Conservation (phyloP, 208 protist genomes). For the Wallacemonas sp. region DNA sequence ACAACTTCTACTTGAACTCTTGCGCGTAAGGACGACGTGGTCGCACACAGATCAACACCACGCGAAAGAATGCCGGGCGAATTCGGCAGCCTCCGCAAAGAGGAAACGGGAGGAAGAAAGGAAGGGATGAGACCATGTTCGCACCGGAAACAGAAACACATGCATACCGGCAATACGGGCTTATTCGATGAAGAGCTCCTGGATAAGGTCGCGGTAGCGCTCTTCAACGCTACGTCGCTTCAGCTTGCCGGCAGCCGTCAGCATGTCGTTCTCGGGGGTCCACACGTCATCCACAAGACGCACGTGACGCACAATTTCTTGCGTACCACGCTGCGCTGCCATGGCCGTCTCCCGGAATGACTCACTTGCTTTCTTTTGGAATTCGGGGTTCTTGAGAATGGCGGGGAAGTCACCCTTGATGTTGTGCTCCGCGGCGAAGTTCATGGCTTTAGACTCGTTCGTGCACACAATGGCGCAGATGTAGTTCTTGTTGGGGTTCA, state of each 20-base stretch:
- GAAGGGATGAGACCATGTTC: neutral
- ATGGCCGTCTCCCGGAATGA: slow-evolving; percentile 36
- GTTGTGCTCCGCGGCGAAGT: slow-evolving; percentile 27
- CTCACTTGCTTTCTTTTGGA: no score
- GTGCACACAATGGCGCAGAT: slow-evolving; percentile 31
- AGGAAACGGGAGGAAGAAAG: no score
- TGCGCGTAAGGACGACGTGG: no score
- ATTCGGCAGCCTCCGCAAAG: no score
- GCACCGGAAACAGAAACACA: neutral
- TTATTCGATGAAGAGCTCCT: slow-evolving; percentile 49
- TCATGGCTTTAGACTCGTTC: slow-evolving; percentile 5
- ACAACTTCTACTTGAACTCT: no score
- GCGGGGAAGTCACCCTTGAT: slow-evolving; percentile 2
- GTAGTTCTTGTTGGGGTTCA: slow-evolving; percentile 30
- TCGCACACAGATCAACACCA: no score
- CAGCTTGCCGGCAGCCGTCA: slow-evolving; percentile 75
- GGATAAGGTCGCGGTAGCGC: slow-evolving; percentile 52
- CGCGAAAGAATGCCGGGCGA: no score
- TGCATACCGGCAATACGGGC: neutral
- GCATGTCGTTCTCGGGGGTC: slow-evolving; percentile 75
- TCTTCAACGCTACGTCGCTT: slow-evolving; percentile 41
- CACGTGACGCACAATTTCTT: slow-evolving; percentile 56
- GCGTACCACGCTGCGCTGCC: slow-evolving; percentile 19
- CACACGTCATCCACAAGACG: slow-evolving; percentile 63
- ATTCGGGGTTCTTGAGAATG: no score